These are phyloP conservation scores for Stachybotrys echinatus DNA, from an alignment of 2,329 filamentous ascomycete species.

Conservation along the genomic window DNA sequence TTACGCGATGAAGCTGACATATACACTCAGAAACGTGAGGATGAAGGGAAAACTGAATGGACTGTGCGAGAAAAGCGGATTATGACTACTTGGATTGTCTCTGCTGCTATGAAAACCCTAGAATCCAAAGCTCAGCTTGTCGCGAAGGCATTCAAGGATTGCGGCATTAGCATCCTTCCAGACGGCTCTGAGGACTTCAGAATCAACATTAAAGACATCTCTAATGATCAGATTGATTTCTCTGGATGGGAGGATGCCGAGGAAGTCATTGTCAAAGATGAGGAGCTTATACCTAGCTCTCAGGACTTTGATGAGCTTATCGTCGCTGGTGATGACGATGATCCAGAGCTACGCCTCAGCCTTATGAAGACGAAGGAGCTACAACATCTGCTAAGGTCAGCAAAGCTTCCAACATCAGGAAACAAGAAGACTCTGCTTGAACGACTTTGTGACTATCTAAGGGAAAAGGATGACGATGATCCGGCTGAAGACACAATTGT, in stretches of 20 bases:
- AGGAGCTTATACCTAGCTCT: neutral
- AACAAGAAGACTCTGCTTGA: neutral
- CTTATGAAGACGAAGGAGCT: neutral
- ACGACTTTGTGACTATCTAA: neutral
- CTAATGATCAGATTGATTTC: constrained; percentile 2
- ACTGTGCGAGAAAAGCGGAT: neutral
- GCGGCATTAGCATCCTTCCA: neutral
- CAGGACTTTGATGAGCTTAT: neutral
- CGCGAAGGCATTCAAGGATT: constrained; percentile 1
- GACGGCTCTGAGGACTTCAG: neutral
- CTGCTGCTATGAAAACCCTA: neutral
- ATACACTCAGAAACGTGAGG: neutral
- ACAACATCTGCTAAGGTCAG: neutral
- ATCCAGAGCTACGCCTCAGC: too few species aligned
- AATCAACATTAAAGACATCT: constrained; percentile 1
- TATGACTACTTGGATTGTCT: neutral
- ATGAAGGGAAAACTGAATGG: neutral
- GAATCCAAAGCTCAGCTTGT: neutral
- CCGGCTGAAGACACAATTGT: neutral
- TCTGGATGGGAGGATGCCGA: neutral
- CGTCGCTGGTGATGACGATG: neutral
- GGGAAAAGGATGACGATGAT: neutral
- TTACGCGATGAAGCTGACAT: neutral
- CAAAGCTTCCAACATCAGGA: neutral
- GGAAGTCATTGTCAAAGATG: neutral